These are phyloP conservation scores for Teratosphaeria gauchensis DNA, from an alignment of 2,329 filamentous ascomycete species.

Conservation along the genomic window DNA sequence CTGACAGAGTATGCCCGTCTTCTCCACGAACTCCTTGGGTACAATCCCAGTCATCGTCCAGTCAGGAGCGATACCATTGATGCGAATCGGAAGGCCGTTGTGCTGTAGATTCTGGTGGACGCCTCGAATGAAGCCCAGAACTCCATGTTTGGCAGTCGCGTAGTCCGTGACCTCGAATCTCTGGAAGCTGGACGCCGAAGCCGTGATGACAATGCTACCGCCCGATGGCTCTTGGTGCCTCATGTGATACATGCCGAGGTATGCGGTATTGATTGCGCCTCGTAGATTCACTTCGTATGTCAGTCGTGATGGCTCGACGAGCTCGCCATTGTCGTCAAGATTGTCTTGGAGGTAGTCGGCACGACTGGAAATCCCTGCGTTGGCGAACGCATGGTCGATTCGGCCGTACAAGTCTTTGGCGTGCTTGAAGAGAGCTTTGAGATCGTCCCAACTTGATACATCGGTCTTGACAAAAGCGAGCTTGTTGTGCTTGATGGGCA, in stretches of 20 bases:
- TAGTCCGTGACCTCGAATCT: slow-evolving; percentile 45
- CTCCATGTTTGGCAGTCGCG: slow-evolving; percentile 45
- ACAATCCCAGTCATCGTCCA: slow-evolving; percentile 45
- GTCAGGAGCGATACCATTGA: slow-evolving; percentile 47
- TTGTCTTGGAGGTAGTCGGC: slow-evolving; percentile 23
- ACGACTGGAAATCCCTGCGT: slow-evolving; percentile 45
- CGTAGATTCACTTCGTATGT: slow-evolving; percentile 35
- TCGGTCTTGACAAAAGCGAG: slow-evolving; percentile 38
- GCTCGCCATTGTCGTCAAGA: slow-evolving; percentile 27
- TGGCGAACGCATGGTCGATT: slow-evolving; percentile 43
- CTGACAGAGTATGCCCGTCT: slow-evolving; percentile 35
- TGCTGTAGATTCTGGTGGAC: slow-evolving; percentile 30
- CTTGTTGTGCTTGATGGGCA: slow-evolving; percentile 19
- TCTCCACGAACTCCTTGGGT: slow-evolving; percentile 30
- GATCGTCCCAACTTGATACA: slow-evolving; percentile 42
- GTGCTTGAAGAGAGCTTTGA: slow-evolving; percentile 43
- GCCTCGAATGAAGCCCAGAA: slow-evolving; percentile 45
- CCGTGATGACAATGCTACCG: slow-evolving; percentile 46
- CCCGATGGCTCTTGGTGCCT: slow-evolving; percentile 31
- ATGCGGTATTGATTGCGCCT: slow-evolving; percentile 32
- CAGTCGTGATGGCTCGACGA: slow-evolving; percentile 25
- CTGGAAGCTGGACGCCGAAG: slow-evolving; percentile 43
- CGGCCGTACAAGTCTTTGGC: slow-evolving; percentile 34
- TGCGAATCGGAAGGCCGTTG: slow-evolving; percentile 36
- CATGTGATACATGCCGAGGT: slow-evolving; percentile 37